Base-by-base conservation (phyloP, 371 early-diverging fungal genomes). In the Mucor saturninus region DNA sequence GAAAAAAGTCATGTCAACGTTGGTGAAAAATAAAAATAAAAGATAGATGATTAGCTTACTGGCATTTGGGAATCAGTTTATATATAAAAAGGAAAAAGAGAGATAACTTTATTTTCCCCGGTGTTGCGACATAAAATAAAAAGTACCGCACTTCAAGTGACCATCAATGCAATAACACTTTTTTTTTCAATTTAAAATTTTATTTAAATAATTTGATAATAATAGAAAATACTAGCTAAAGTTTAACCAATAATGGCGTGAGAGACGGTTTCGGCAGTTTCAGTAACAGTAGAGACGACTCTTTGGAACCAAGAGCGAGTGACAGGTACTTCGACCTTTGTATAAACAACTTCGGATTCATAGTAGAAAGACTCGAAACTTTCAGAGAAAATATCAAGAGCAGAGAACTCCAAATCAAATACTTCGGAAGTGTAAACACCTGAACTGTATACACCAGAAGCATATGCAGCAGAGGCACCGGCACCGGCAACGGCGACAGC, bases 311-410 rank as follows among this genome's bases (percentile, higher is more conserved):
- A 77, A 26, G 71, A 54, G 37, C 68, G 74, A 40, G 65, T 31
- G 13, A 56, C 64, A 59, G 74, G 61, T 9, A 56, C 59, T 61
- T 64, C 61, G 37, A 37, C 40, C 32, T 62, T 62, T 6, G 61
- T 59, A 45, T 42, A 21, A 11, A 46, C 6, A 46, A 48, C 43
- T 13, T 69, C 52, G 26, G 54, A 13, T 42, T 64, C 61, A 55
- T 56, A 21, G 21, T 21, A 50, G 49, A 79, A 65, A 5, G 71
- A 52, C 62, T 79, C 68, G 49, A 71, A 72, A 43, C 79, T 79
- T 66, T 79, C 76, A 59, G 79, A 76, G 31, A 79, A 73, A 43
- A 76, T 62, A 56, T 79, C 79, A 14, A 79, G 56, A 11, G 71
- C 74, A 48, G 74, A 74, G 37, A 74, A 61, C 35, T 71, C 61